These are phyloP conservation scores for Rutidosis leptorrhynchoides DNA, from an alignment of 129 eudicot genomes.

Conservation along the genomic window DNA sequence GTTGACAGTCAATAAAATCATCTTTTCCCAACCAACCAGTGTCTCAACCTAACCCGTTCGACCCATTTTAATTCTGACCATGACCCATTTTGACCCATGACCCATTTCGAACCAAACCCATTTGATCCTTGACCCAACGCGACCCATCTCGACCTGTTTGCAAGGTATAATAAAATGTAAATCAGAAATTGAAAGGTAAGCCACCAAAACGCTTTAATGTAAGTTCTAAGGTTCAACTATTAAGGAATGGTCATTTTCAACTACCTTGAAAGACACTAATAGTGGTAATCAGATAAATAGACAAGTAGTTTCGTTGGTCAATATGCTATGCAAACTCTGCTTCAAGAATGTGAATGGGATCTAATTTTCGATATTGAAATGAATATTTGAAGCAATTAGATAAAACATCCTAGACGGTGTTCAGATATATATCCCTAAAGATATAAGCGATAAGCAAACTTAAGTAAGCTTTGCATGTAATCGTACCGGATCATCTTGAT, in stretches of 20 bases:
- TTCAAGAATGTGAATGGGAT: neutral
- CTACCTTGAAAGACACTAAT: neutral
- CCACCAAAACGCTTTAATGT: neutral
- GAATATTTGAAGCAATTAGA: neutral
- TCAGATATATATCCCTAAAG: neutral
- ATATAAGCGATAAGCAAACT: neutral
- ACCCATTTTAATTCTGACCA: too few species aligned
- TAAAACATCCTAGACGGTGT: neutral
- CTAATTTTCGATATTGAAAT: neutral
- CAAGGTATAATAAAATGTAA: too few species aligned
- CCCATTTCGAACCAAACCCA: too few species aligned
- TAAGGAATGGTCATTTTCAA: neutral
- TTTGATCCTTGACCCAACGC: too few species aligned
- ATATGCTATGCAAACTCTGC: neutral
- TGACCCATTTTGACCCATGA: too few species aligned
- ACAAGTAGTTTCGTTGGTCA: neutral
- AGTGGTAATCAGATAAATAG: too few species aligned
- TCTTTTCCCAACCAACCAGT: too few species aligned
- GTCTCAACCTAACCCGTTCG: too few species aligned
- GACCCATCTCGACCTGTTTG: too few species aligned
- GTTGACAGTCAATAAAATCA: neutral
- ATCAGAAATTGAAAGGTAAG: neutral
- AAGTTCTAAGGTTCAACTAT: neutral
- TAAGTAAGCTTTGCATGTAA: neutral
- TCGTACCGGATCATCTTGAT: neutral